A percentile compares a stretch with the other conserved stretches of the same genome.
These are phyloP conservation scores for Diplodia seriata DNA, from an alignment of 2,329 filamentous ascomycete species.

Conservation along the genomic window DNA sequence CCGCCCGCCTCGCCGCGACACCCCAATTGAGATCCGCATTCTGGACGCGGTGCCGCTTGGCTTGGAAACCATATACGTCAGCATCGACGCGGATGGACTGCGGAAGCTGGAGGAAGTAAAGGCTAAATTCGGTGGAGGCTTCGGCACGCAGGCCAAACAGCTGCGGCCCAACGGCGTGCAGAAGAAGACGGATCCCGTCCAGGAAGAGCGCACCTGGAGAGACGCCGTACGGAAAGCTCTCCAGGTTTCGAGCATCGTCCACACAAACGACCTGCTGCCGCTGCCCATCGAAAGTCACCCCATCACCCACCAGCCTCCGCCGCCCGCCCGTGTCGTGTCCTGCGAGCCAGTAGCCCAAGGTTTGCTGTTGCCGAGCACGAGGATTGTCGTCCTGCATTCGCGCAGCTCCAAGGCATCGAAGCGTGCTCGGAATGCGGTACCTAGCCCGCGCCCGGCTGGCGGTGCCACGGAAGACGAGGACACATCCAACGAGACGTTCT, in stretches of 20 bases:
- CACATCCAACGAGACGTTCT: conserved; percentile 89
- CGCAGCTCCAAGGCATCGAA: conserved; percentile 61
- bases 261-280: conserved; percentile 82
- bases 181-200: conserved; percentile 34
- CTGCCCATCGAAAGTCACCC: conserved; percentile 79
- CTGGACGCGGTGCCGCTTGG: conserved; percentile 80
- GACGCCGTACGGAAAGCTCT: conserved; percentile 73
- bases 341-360: conserved; percentile 96
- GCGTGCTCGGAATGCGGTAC: conserved; percentile 51
- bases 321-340: conserved; percentile 86
- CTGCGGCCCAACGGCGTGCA: conserved; percentile 44
- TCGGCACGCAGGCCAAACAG: conserved; percentile 40
- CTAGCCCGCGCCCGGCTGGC: conserved; percentile 61
- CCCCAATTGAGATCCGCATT: conserved; percentile 82
- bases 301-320: conserved; percentile 82
- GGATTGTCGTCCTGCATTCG: conserved; percentile 78
- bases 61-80: conserved; percentile 86
- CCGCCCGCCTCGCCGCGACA: conserved; percentile 74
- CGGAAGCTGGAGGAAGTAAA: conserved; percentile 83
- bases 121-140: conserved; percentile 76
- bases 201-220: conserved; percentile 46
- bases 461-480: conserved; percentile 71
- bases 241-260: conserved; percentile 75
- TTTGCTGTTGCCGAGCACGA: conserved; percentile 75
- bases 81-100: conserved; percentile 79